phyloP scores from a whole-genome alignment of 257 asterid genomes.

The Jasminum sambac region DNA sequence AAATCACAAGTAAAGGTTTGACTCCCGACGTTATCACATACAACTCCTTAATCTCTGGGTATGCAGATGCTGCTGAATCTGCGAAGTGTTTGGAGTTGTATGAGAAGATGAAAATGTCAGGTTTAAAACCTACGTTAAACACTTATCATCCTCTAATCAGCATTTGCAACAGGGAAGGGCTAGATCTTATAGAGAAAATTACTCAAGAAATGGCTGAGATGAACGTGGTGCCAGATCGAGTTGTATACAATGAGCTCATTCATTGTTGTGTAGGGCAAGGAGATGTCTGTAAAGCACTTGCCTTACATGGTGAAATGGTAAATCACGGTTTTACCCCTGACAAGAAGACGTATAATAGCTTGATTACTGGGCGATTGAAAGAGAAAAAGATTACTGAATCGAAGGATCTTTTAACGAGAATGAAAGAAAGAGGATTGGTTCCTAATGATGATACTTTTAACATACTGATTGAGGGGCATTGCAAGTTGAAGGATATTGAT shows the following conservation, averaged over 20 bases:
- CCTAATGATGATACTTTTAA: slow-evolving; percentile 56
- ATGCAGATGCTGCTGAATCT: slow-evolving; percentile 45
- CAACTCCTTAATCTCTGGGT: slow-evolving; percentile 67
- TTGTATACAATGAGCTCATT: slow-evolving; percentile 64
- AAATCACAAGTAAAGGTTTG: slow-evolving; percentile 47
- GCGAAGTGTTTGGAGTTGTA: slow-evolving; percentile 55
- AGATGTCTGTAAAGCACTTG: slow-evolving; percentile 44
- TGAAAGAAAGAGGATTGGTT: slow-evolving; percentile 50
- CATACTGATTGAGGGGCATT: slow-evolving; percentile 57
- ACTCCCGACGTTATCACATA: slow-evolving; percentile 70
- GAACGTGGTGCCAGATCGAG: slow-evolving; percentile 56
- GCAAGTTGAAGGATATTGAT: slow-evolving; percentile 50
- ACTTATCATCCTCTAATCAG: slow-evolving; percentile 71
- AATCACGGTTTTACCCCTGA: slow-evolving; percentile 49
- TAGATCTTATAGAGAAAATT: slow-evolving; percentile 49
- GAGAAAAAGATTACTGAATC: slow-evolving; percentile 49
- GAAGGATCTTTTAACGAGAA: slow-evolving; percentile 45
- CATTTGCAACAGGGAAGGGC: slow-evolving; percentile 38
- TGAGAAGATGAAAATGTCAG: slow-evolving; percentile 57
- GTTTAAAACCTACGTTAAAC: slow-evolving; percentile 59
- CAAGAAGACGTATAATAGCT: slow-evolving; percentile 64
- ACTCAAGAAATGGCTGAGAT: slow-evolving; percentile 51
- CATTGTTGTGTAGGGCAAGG: slow-evolving; percentile 49
- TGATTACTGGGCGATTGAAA: slow-evolving; percentile 55
- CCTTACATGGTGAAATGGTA: slow-evolving; percentile 51